phyloP scores from a whole-genome alignment of 805 yeast species.

The Pichia paraexigua region DNA sequence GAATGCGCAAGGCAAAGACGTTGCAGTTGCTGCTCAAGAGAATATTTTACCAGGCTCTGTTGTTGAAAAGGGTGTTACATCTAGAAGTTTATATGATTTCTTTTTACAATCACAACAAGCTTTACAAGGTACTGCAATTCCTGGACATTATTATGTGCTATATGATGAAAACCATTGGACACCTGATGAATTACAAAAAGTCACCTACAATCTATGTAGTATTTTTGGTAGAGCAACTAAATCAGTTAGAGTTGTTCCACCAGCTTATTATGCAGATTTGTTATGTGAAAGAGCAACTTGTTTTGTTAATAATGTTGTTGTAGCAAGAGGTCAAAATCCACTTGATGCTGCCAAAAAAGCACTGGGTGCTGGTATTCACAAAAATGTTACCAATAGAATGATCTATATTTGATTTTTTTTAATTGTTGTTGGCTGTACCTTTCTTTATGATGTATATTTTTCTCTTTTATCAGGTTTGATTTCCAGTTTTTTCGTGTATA shows the following conservation, averaged over 20 bases:
- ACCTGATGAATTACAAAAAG: conserved; percentile 22
- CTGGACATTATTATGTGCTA: conserved; percentile 28
- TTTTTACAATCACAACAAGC: conserved; percentile 28
- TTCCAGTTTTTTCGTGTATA: no score
- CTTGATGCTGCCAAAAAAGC: conserved; percentile 15
- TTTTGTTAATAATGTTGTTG: conserved; percentile 11
- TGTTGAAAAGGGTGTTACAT: conserved; percentile 26
- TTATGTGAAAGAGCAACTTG: conserved; percentile 26
- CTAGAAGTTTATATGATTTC: conserved; percentile 26
- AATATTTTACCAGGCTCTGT: conserved; percentile 26
- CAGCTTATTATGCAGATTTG: conserved; percentile 27
- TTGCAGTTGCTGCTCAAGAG: conserved; percentile 18
- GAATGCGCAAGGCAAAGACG: conserved; percentile 13
- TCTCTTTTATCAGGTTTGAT: no score
- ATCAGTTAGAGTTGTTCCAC: conserved; percentile 27
- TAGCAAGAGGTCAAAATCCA: conserved; percentile 8
- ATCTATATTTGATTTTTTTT: conserved; percentile 13
- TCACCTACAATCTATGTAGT: conserved; percentile 26
- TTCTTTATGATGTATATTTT: not conserved
- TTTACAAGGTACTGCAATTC: conserved; percentile 29
- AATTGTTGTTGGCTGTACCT: not conserved
- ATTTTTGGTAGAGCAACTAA: conserved; percentile 27
- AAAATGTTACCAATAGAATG: conserved; percentile 15
- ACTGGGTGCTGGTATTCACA: conserved; percentile 15
- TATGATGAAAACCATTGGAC: conserved; percentile 24